Conservation (phyloP, 768 basidiomycete genomes). For the Mycena filopes region DNA sequence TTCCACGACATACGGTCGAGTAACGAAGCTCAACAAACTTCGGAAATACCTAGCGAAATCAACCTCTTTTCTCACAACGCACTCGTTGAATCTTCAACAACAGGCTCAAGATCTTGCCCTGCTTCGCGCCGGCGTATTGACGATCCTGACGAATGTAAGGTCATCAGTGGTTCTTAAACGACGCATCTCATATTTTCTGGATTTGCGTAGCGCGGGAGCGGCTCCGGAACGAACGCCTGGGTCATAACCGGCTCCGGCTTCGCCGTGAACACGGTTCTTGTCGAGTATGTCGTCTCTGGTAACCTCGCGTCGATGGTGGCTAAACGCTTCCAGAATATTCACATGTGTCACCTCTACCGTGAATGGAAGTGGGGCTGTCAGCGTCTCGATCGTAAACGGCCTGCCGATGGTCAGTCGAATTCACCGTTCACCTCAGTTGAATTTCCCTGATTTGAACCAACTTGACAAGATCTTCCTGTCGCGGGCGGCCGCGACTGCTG, state of each 20-base stretch:
- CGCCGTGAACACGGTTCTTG: not conserved
- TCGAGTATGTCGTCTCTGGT: not conserved
- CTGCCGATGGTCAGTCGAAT: not conserved
- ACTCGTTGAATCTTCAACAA: not conserved
- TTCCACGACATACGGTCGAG: not conserved
- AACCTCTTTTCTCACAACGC: not conserved
- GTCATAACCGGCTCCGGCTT: not conserved
- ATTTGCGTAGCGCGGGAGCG: not conserved
- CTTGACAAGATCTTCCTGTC: slow-evolving; percentile 1
- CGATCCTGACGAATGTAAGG: not conserved
- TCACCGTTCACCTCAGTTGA: not conserved
- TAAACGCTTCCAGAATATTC: not conserved
- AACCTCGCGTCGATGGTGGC: not conserved
- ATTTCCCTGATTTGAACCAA: too few species aligned
- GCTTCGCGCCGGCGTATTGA: not conserved
- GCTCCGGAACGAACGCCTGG: not conserved
- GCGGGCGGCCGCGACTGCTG: not conserved
- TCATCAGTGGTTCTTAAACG: not conserved
- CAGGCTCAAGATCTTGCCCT: slow-evolving; percentile 1
- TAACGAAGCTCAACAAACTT: not conserved
- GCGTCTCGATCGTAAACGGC: not conserved
- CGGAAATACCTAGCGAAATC: not conserved
- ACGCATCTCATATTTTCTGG: not conserved
- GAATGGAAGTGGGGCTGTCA: not conserved
- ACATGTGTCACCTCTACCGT: not conserved